Evolutionary conservation across 345 rosid genomes (phyloP).

Genomic region (Populus nigra): DNA sequence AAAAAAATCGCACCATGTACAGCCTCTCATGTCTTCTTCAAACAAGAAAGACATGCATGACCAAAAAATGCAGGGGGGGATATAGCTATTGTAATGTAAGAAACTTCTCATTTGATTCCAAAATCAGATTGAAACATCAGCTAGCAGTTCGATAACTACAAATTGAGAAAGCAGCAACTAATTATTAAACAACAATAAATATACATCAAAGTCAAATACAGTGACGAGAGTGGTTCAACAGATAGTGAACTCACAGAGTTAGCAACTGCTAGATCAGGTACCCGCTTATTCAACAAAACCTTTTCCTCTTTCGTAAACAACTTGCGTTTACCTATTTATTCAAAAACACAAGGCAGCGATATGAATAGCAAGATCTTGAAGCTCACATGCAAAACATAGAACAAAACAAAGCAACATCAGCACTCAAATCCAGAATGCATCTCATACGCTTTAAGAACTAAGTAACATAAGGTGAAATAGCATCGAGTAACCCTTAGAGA

Average conservation of each 20-base stretch:
- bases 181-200: background rate
- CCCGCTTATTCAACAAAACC: constrained; percentile 60
- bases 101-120: background rate
- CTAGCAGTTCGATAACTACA: background rate
- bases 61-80: background rate
- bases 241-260: constrained; percentile 63
- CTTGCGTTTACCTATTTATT: constrained; percentile 51
- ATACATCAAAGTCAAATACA: background rate
- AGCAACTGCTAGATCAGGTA: constrained; percentile 63
- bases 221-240: background rate
- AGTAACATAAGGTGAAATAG: no score
- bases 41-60: background rate
- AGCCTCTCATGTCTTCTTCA: background rate
- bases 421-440: background rate
- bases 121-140: background rate
- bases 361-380: background rate
- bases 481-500: no score
- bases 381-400: background rate
- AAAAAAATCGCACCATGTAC: background rate
- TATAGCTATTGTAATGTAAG: background rate
- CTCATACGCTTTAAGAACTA: no score
- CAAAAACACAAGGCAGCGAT: constrained; percentile 8
- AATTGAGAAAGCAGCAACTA: background rate
- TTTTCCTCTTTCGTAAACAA: constrained; percentile 81
- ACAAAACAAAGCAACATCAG: background rate